Evolutionary conservation across 345 rosid species (phyloP).

Genomic region (Ceriops tagal): DNA sequence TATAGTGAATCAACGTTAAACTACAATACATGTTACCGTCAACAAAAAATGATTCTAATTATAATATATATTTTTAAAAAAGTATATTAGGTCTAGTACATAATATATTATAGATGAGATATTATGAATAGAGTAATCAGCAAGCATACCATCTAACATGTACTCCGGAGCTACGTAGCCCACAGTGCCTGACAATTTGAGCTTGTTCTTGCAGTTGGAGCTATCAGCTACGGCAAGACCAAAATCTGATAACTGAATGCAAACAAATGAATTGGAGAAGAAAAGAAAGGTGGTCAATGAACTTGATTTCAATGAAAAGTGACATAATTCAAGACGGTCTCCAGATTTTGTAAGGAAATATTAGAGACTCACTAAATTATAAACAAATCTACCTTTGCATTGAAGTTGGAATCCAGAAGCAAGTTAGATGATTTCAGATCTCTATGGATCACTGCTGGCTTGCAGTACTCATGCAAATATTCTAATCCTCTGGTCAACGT

Average conservation of each 20-base stretch:
- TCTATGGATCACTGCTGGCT: slow-evolving; percentile 89
- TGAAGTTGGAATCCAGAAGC: slow-evolving; percentile 76
- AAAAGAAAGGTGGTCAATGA: neutral
- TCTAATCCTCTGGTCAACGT: slow-evolving; percentile 80
- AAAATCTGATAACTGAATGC: slow-evolving; percentile 84
- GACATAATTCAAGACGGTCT: neutral
- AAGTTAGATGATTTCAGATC: slow-evolving; percentile 98
- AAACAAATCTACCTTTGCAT: slow-evolving; percentile 73
- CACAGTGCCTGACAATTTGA: slow-evolving; percentile 89
- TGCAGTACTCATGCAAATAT: slow-evolving; percentile 88
- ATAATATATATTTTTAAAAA: too few relatives aligned
- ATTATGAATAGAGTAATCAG: too few relatives aligned
- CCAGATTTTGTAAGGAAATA: neutral
- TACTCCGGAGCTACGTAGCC: slow-evolving; percentile 98
- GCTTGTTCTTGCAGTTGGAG: slow-evolving; percentile 58
- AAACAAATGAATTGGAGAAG: slow-evolving; percentile 5
- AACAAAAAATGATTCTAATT: too few relatives aligned
- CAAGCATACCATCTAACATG: slow-evolving; percentile 66
- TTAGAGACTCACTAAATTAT: neutral
- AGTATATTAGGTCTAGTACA: too few relatives aligned
- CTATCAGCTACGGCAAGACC: slow-evolving; percentile 86
- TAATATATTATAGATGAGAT: too few relatives aligned
- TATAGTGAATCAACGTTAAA: too few relatives aligned
- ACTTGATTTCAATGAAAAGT: neutral
- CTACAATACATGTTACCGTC: too few relatives aligned